phyloP scores from a whole-genome alignment of 345 rosid genomes.

The Chamaenerion angustifolium region DNA sequence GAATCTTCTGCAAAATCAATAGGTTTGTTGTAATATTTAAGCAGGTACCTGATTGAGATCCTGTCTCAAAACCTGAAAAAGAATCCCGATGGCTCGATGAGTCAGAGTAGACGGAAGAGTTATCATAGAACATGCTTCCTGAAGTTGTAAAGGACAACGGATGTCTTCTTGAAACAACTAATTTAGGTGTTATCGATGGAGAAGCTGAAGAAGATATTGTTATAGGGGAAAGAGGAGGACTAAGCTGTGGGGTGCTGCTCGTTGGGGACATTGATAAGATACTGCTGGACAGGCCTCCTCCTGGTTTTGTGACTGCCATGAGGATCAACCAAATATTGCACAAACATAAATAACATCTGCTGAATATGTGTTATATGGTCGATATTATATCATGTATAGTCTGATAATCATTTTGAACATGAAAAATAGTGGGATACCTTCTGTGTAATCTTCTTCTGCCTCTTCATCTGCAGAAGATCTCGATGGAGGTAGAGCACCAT shows the following conservation, averaged over 20 bases:
- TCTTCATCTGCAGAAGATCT: constrained; percentile 39
- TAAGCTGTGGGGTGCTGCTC: constrained; percentile 51
- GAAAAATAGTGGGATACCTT: constrained; percentile 25
- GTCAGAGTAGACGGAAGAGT: constrained; percentile 39
- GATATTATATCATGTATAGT: not conserved
- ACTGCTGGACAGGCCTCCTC: too few relatives aligned
- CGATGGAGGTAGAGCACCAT: constrained; percentile 26
- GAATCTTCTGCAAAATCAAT: not conserved
- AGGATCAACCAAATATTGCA: too few relatives aligned
- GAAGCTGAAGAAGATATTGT: constrained; percentile 54
- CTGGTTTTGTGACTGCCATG: constrained; percentile 21
- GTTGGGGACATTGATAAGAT: too few relatives aligned
- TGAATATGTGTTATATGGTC: not conserved
- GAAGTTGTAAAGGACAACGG: constrained; percentile 63
- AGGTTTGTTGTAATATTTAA: constrained; percentile 5
- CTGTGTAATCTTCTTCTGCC: constrained; percentile 32
- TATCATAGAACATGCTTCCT: constrained; percentile 59
- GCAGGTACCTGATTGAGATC: constrained; percentile 26
- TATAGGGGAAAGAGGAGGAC: constrained; percentile 79
- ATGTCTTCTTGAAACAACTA: constrained; percentile 58
- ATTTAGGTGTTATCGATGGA: constrained; percentile 58
- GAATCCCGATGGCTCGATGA: constrained; percentile 19
- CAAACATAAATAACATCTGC: too few relatives aligned
- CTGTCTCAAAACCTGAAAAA: constrained; percentile 38
- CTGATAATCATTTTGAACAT: too few relatives aligned